Evolutionary conservation across 345 rosid genomes (phyloP).

Genomic region (Crucihimalaya himalaica): DNA sequence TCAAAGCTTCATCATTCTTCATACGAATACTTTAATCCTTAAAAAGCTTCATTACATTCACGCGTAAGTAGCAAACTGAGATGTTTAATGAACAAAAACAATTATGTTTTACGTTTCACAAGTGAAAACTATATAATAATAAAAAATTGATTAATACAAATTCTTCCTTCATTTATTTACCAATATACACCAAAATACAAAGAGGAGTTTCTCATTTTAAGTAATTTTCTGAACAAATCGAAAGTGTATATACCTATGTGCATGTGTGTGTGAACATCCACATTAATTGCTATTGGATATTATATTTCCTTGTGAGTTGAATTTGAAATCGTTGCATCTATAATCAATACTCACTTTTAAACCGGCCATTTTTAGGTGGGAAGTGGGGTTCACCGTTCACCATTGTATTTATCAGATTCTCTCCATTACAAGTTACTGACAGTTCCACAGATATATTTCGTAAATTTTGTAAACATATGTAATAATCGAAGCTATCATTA

Average conservation of each 20-base stretch:
- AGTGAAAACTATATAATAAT: background rate
- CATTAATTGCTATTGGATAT: conserved; percentile 32
- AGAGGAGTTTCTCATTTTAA: background rate
- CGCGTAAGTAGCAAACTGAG: conserved; percentile 34
- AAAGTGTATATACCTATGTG: background rate
- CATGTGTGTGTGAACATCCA: conserved; percentile 1
- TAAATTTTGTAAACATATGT: background rate
- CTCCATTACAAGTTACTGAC: conserved; percentile 28
- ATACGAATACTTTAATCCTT: conserved; percentile 33
- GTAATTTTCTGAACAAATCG: background rate
- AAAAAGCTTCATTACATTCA: conserved; percentile 30
- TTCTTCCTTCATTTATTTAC: background rate
- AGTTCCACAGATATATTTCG: background rate
- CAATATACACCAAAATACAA: background rate
- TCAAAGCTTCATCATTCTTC: conserved; percentile 40
- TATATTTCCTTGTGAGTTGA: background rate
- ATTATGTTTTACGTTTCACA: conserved; percentile 23
- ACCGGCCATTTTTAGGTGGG: conserved; percentile 46
- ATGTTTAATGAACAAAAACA: conserved; percentile 3
- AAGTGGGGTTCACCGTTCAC: conserved; percentile 41
- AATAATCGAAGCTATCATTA: background rate
- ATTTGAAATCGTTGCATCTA: conserved; percentile 31
- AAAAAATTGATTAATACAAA: background rate
- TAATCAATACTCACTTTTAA: conserved; percentile 42
- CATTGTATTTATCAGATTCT: conserved; percentile 34